Evolutionary conservation across 2,329 filamentous ascomycete genomes (phyloP), one percentile per base, ranked within the genome.

Genomic region (Claviceps humidiphila): DNA sequence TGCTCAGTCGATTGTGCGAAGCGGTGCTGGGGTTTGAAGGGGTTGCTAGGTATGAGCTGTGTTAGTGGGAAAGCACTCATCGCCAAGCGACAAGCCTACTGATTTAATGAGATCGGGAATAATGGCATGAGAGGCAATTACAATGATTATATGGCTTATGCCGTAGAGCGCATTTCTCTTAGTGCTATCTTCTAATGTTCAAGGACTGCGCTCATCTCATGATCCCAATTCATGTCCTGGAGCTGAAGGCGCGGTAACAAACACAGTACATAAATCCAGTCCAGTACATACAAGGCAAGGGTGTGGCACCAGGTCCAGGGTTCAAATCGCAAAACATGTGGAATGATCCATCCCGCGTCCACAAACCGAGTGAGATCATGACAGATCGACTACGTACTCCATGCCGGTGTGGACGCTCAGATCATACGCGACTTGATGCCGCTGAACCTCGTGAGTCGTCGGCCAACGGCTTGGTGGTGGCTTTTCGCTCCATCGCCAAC

Each of bases 391-490:
- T 20, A 20, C 20, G 2, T 13, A 17, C 6, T 22, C 30, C 1
- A 17, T 16, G 17, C 16, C 30, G 37, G 13, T 14, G 6, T 8
- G 22, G 20, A 47, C 4, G 46, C 30, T 34, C 30, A 34, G 1
- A 34, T 34, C 30, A 34, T 9, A 4, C 30, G 30, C 30, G 30
- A 34, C 30, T 34, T 34, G 51, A 88, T 87, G 56, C 30, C 89
- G 84, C 57, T 84, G 80, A 58, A 97, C 83, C 63, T 87, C 81
- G 30, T 34, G 30, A 34, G 30, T 34, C 9, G 66, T 97, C 90
- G 64, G 90, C 89, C 59, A 97, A 84, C 24, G 93, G 93, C 71
- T 96, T 97, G 43, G 87, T 84, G 40, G 87, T 84, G 40, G 87
- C 84, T 74, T 90, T 96, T 60, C 93, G 87, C 66, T 97, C 91